Percentiles rank a stretch among this genome's conserved stretches.
Conservation (phyloP, 495 filamentous ascomycete genomes). For the Hypoxylon fragiforme region DNA sequence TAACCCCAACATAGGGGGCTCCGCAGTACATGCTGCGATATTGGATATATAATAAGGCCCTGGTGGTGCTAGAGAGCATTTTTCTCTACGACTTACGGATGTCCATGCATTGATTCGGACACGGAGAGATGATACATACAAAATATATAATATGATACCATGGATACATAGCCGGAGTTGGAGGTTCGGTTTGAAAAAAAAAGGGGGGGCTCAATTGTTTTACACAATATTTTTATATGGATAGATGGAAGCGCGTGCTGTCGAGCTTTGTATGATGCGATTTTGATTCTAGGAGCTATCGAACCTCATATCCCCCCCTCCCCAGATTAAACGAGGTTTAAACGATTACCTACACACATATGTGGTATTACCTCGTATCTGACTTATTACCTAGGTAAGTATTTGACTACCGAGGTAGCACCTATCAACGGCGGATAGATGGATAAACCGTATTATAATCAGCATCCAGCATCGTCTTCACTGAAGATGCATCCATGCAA, state of each 20-base stretch:
- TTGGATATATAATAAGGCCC: slow-evolving; percentile 1
- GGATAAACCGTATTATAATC: background rate
- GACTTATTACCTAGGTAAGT: no score
- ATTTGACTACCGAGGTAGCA: no score
- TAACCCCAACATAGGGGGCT: slow-evolving; percentile 28
- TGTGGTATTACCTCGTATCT: no score
- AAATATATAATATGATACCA: slow-evolving; percentile 28
- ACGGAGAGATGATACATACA: slow-evolving; percentile 1
- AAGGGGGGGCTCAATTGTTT: no score
- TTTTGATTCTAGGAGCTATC: slow-evolving; percentile 7
- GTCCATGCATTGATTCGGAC: slow-evolving; percentile 11
- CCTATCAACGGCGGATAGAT: background rate
- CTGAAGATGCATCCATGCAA: no score
- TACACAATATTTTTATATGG: no score
- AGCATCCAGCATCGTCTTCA: background rate
- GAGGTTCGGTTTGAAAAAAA: no score
- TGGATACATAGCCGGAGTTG: slow-evolving; percentile 28
- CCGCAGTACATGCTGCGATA: slow-evolving; percentile 35
- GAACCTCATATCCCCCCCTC: no score
- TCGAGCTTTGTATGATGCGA: background rate
- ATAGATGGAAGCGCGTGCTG: no score
- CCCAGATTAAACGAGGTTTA: no score
- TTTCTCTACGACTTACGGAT: slow-evolving; percentile 10
- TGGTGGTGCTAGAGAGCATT: no score
- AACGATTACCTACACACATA: no score